Conservation (phyloP, 2,329 filamentous ascomycete genomes). For the Zopfia rhizophila region DNA sequence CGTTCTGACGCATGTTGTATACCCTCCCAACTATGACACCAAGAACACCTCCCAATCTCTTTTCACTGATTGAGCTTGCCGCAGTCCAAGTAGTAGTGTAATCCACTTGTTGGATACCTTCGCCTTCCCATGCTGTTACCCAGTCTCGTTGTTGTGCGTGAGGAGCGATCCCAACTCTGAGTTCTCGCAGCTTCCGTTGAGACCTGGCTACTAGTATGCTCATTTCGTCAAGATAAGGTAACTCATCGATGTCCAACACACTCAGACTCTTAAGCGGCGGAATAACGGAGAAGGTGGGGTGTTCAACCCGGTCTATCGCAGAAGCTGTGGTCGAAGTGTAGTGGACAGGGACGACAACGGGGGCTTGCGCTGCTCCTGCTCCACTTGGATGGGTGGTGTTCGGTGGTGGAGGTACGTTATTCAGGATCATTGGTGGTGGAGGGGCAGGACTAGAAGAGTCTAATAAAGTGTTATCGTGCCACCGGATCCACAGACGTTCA, state of each 20-base stretch:
- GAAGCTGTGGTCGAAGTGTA: constrained; percentile 37
- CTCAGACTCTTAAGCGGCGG: constrained; percentile 78
- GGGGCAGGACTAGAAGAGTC: constrained; percentile 51
- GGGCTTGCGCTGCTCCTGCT: constrained; percentile 41
- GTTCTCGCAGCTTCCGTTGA: constrained; percentile 71
- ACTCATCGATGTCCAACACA: constrained; percentile 83
- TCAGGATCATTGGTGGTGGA: constrained; percentile 50
- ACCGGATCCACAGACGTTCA: constrained; percentile 81
- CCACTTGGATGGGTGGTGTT: constrained; percentile 49
- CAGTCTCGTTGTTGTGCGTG: constrained; percentile 65
- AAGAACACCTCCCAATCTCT: constrained; percentile 73
- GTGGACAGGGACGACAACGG: constrained; percentile 43
- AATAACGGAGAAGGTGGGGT: constrained; percentile 81
- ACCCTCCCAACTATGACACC: constrained; percentile 75
- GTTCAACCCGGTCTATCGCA: constrained; percentile 70
- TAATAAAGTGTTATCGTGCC: constrained; percentile 77
- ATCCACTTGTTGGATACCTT: constrained; percentile 71
- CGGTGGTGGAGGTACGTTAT: constrained; percentile 51
- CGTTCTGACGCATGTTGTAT: constrained; percentile 64
- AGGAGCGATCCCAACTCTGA: constrained; percentile 76
- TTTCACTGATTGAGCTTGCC: constrained; percentile 64
- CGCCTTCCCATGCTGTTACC: constrained; percentile 71
- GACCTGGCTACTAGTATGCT: constrained; percentile 79
- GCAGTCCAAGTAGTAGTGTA: constrained; percentile 66
- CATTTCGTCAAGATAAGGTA: constrained; percentile 86